Evolutionary conservation across 257 asterid genomes (phyloP).

Genomic region (Lantana camara): DNA sequence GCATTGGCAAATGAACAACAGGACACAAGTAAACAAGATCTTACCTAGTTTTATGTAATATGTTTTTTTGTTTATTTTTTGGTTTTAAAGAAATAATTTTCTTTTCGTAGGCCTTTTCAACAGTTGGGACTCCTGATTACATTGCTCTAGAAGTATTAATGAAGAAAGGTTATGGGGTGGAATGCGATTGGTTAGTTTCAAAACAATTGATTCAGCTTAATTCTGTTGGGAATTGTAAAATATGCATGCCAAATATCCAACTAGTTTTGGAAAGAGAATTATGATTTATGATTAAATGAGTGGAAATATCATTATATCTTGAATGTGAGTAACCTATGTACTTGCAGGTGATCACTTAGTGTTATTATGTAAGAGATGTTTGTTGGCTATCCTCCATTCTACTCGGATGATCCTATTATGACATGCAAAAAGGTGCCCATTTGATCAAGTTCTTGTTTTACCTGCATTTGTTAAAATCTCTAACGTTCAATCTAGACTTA

Average conservation of each 20-base stretch:
- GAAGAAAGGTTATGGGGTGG: conserved; percentile 72
- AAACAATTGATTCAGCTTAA: not conserved
- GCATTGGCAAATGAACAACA: conserved; percentile 47
- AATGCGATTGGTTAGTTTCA: conserved; percentile 74
- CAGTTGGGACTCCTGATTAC: conserved; percentile 85
- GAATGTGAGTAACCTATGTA: not conserved
- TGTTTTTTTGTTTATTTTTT: not conserved
- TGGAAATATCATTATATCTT: not conserved
- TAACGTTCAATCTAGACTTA: not conserved
- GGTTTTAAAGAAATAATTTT: conserved; percentile 4
- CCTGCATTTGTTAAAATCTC: not conserved
- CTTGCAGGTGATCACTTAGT: conserved; percentile 78
- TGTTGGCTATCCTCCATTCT: conserved; percentile 77
- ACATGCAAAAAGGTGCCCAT: conserved; percentile 66
- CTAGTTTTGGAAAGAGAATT: not conserved
- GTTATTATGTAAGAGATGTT: conserved; percentile 84
- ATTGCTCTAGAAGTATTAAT: conserved; percentile 78
- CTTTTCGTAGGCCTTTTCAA: conserved; percentile 65
- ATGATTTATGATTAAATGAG: not conserved
- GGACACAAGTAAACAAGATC: conserved; percentile 37
- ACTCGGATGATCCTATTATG: conserved; percentile 70
- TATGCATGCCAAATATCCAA: not conserved
- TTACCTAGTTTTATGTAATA: no score
- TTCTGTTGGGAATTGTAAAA: not conserved
- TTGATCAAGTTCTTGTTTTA: not conserved